These are phyloP conservation scores for Chenopodium berlandieri DNA, from an alignment of 148 eudicot genomes.

Conservation along the genomic window DNA sequence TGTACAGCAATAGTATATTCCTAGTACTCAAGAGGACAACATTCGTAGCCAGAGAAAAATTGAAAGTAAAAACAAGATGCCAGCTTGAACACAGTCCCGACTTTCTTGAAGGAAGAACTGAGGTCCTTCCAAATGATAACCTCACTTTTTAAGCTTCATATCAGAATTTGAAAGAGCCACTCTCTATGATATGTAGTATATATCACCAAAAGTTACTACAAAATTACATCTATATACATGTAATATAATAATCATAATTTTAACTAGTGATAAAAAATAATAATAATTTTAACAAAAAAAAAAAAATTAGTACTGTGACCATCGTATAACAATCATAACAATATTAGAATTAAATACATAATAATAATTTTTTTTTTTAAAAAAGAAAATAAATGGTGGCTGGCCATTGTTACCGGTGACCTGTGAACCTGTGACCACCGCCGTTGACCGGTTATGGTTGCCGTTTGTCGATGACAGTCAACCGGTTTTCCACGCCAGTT, in stretches of 20 bases:
- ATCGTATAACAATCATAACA: too few relatives aligned
- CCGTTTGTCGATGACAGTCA: too few relatives aligned
- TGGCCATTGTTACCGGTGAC: too few relatives aligned
- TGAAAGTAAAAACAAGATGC: neutral
- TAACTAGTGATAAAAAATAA: neutral
- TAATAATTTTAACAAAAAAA: too few relatives aligned
- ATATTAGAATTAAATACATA: too few relatives aligned
- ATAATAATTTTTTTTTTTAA: too few relatives aligned
- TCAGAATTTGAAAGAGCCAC: constrained; percentile 44
- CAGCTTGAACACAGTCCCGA: neutral
- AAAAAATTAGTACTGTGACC: too few relatives aligned
- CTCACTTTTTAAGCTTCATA: constrained; percentile 51
- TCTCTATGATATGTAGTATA: constrained; percentile 18
- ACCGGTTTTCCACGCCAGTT: too few relatives aligned
- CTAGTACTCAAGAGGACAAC: neutral
- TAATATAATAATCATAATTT: too few relatives aligned
- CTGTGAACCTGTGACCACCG: too few relatives aligned
- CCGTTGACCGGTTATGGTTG: too few relatives aligned
- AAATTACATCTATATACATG: constrained; percentile 18
- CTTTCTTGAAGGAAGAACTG: neutral
- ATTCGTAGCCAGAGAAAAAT: neutral
- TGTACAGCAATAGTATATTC: neutral
- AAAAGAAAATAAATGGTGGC: too few relatives aligned
- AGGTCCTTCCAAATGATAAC: neutral
- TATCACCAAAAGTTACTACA: constrained; percentile 4